Evolutionary conservation across 2,329 filamentous ascomycete species (phyloP).

Genomic region (Nemania sp.): DNA sequence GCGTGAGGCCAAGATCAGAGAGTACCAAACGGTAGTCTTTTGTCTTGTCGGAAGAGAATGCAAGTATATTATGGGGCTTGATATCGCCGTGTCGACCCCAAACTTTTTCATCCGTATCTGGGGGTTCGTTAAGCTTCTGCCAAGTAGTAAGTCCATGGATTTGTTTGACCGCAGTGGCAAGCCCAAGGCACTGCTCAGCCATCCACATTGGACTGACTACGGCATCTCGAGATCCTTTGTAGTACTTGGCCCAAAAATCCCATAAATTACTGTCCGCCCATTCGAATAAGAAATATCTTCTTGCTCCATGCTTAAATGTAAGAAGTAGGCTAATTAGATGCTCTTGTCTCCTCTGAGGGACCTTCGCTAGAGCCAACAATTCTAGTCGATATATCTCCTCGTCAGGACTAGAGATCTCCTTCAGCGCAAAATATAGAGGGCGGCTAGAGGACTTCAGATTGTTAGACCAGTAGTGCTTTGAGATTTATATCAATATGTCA

Average conservation of each 20-base stretch:
- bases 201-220: not conserved
- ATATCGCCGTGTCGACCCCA: slow-evolving; percentile 12
- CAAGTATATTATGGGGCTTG: slow-evolving; percentile 8
- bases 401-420: slow-evolving; percentile 3
- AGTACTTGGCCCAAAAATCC: slow-evolving; percentile 1
- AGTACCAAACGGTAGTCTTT: not conserved
- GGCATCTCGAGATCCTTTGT: not conserved
- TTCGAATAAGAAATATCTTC: slow-evolving; percentile 12
- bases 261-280: slow-evolving; percentile 8
- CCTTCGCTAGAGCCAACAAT: slow-evolving; percentile 2
- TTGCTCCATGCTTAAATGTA: slow-evolving; percentile 4
- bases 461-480: not conserved
- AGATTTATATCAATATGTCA: not conserved
- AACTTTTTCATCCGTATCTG: not conserved
- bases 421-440: not conserved
- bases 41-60: slow-evolving; percentile 1
- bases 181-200: slow-evolving; percentile 1
- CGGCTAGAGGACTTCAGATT: not conserved
- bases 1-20: slow-evolving; percentile 11
- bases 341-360: slow-evolving; percentile 1
- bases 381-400: slow-evolving; percentile 2
- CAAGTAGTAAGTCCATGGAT: slow-evolving; percentile 8
- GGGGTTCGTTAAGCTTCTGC: not conserved
- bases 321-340: slow-evolving; percentile 11
- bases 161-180: slow-evolving; percentile 4